Evolutionary conservation across 2,329 filamentous ascomycete genomes (phyloP).

Genomic region (Hymenoscyphus repandus): DNA sequence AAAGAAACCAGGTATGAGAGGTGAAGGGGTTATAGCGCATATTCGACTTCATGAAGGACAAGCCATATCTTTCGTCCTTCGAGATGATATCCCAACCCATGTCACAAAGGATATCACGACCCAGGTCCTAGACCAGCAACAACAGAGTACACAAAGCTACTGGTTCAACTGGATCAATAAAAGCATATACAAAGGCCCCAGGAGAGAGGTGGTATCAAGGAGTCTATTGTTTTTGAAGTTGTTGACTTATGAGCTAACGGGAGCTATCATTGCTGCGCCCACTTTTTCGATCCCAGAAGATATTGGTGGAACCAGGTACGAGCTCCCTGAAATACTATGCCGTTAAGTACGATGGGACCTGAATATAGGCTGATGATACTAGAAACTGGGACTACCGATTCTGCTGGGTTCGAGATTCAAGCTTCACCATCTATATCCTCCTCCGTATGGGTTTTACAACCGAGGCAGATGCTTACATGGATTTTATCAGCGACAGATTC

Average conservation of each 20-base stretch:
- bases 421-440: slow-evolving; percentile 73
- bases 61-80: slow-evolving; percentile 62
- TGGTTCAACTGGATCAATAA: slow-evolving; percentile 71
- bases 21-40: slow-evolving; percentile 57
- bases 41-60: slow-evolving; percentile 61
- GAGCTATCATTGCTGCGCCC: slow-evolving; percentile 70
- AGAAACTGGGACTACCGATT: slow-evolving; percentile 70
- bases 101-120: slow-evolving; percentile 54
- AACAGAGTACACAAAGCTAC: slow-evolving; percentile 64
- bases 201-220: slow-evolving; percentile 65
- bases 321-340: no score
- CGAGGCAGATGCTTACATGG: slow-evolving; percentile 74
- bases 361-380: slow-evolving; percentile 5
- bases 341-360: no score
- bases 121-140: slow-evolving; percentile 52
- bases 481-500: slow-evolving; percentile 70
- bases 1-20: slow-evolving; percentile 45
- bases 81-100: slow-evolving; percentile 55
- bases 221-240: slow-evolving; percentile 72
- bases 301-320: slow-evolving; percentile 54
- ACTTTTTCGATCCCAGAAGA: slow-evolving; percentile 75
- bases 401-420: slow-evolving; percentile 72
- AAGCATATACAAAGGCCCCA: slow-evolving; percentile 66
- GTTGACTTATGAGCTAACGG: slow-evolving; percentile 72
- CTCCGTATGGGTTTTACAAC: slow-evolving; percentile 69